Evolutionary conservation across 495 filamentous ascomycete genomes (phyloP).

Genomic region (Cryomyces antarcticus): DNA sequence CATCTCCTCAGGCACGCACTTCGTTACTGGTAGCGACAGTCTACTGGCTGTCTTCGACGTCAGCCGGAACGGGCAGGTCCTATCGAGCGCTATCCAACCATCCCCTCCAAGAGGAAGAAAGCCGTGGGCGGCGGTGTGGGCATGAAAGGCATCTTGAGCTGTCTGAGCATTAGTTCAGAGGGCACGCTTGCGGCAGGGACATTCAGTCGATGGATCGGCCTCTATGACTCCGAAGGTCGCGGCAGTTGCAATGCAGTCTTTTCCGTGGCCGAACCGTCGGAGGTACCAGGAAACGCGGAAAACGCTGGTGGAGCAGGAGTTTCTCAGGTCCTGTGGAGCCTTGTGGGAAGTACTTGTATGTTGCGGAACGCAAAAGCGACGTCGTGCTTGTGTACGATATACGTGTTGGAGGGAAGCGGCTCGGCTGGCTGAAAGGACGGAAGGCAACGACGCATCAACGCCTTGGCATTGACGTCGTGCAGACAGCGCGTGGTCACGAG

Average conservation of each 20-base stretch:
- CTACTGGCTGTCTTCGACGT: constrained; percentile 64
- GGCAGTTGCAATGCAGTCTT: constrained; percentile 53
- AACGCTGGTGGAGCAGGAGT: constrained; percentile 45
- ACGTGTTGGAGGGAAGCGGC: constrained; percentile 42
- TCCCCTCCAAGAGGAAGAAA: constrained; percentile 49
- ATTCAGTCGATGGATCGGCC: constrained; percentile 49
- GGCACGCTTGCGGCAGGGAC: constrained; percentile 66
- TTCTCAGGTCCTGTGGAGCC: constrained; percentile 48
- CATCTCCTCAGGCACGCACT: constrained; percentile 33
- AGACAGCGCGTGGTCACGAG: constrained; percentile 34
- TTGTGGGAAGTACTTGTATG: constrained; percentile 70
- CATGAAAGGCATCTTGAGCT: constrained; percentile 67
- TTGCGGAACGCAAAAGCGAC: constrained; percentile 63
- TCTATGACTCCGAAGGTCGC: constrained; percentile 50
- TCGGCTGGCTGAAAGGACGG: constrained; percentile 53
- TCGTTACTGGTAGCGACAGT: constrained; percentile 55
- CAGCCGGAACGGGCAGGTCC: constrained; percentile 41
- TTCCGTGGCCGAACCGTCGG: constrained; percentile 22
- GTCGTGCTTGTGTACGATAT: constrained; percentile 70
- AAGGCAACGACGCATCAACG: constrained; percentile 57
- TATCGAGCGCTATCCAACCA: constrained; percentile 41
- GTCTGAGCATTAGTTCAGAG: constrained; percentile 32
- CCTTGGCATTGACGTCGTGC: constrained; percentile 48
- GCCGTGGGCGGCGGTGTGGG: constrained; percentile 49
- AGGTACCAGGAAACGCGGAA: constrained; percentile 18